A percentile compares a stretch with the other conserved stretches of the same genome.
phyloP scores from a whole-genome alignment of 2,329 filamentous ascomycete species.

The Pseudogymnoascus sp. region DNA sequence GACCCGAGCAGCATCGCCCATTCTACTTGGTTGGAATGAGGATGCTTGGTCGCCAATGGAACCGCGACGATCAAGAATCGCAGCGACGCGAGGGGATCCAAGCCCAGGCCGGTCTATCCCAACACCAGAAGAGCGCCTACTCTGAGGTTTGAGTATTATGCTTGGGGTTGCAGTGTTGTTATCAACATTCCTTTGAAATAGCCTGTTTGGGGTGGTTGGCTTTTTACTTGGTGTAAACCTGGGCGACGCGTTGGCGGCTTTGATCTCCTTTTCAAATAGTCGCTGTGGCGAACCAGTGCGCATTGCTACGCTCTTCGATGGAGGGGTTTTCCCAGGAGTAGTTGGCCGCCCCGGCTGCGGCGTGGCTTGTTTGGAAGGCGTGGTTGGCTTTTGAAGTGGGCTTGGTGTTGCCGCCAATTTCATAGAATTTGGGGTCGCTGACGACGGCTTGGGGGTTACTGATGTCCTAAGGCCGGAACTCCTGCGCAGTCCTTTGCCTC shows the following conservation, averaged over 20 bases:
- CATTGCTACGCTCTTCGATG: slow-evolving; percentile 39
- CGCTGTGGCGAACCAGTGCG: slow-evolving; percentile 43
- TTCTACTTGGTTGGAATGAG: slow-evolving; percentile 50
- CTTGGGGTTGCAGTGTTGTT: slow-evolving; percentile 55
- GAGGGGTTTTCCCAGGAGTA: slow-evolving; percentile 44
- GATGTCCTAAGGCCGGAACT: slow-evolving; percentile 38
- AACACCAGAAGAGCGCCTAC: slow-evolving; percentile 55
- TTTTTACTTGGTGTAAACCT: slow-evolving; percentile 30
- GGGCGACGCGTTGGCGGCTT: slow-evolving; percentile 24
- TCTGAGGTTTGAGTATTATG: slow-evolving; percentile 55
- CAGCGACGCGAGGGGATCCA: slow-evolving; percentile 67
- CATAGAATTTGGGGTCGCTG: slow-evolving; percentile 15
- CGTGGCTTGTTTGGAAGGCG: slow-evolving; percentile 35
- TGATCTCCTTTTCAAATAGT: slow-evolving; percentile 35
- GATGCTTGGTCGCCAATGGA: slow-evolving; percentile 63
- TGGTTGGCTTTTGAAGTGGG: slow-evolving; percentile 29
- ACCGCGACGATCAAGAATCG: slow-evolving; percentile 60
- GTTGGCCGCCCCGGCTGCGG: slow-evolving; percentile 37
- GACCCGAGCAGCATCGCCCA: slow-evolving; percentile 29
- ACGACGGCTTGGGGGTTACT: slow-evolving; percentile 32
- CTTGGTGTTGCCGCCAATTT: slow-evolving; percentile 21
- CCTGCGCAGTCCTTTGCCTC: slow-evolving; percentile 41
- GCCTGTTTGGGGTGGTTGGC: slow-evolving; percentile 30
- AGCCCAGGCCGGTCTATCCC: slow-evolving; percentile 64
- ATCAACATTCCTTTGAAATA: slow-evolving; percentile 47